phyloP scores from a whole-genome alignment of 345 rosid species.

The Alliaria petiolata region DNA sequence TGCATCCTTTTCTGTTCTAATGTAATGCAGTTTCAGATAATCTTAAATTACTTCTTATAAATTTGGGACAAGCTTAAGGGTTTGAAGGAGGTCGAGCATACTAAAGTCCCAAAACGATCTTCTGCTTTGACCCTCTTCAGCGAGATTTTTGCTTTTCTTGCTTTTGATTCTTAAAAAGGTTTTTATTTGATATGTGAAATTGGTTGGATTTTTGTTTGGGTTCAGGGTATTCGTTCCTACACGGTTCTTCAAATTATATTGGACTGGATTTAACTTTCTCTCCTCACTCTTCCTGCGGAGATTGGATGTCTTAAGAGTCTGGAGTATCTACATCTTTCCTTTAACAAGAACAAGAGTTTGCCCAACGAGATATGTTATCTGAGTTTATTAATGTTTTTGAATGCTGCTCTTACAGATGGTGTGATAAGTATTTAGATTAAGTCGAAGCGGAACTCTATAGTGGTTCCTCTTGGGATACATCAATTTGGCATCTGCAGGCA shows the following conservation, averaged over 20 bases:
- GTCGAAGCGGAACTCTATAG: slow-evolving; percentile 56
- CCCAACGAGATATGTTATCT: slow-evolving; percentile 72
- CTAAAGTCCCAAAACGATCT: slow-evolving; percentile 64
- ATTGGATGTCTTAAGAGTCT: slow-evolving; percentile 77
- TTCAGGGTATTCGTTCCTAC: neutral
- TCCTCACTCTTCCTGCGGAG: slow-evolving; percentile 66
- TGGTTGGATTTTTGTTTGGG: neutral
- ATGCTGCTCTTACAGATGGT: slow-evolving; percentile 77
- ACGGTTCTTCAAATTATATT: neutral
- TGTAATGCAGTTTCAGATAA: no score
- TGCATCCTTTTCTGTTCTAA: no score
- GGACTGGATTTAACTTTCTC: slow-evolving; percentile 12
- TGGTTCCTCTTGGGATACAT: slow-evolving; percentile 81
- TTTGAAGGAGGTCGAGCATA: slow-evolving; percentile 87
- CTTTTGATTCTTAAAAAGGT: neutral
- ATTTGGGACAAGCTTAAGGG: slow-evolving; percentile 63
- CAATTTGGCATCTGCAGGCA: slow-evolving; percentile 95
- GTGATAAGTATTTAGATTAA: slow-evolving; percentile 67
- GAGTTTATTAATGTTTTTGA: slow-evolving; percentile 62
- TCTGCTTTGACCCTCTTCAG: slow-evolving; percentile 69
- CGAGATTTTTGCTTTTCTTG: slow-evolving; percentile 51
- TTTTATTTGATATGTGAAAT: neutral
- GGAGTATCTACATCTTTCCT: slow-evolving; percentile 88
- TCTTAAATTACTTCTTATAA: no score
- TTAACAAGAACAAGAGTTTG: slow-evolving; percentile 79